Conservation (phyloP, 306 rosid species). For the Biancaea sappan region DNA sequence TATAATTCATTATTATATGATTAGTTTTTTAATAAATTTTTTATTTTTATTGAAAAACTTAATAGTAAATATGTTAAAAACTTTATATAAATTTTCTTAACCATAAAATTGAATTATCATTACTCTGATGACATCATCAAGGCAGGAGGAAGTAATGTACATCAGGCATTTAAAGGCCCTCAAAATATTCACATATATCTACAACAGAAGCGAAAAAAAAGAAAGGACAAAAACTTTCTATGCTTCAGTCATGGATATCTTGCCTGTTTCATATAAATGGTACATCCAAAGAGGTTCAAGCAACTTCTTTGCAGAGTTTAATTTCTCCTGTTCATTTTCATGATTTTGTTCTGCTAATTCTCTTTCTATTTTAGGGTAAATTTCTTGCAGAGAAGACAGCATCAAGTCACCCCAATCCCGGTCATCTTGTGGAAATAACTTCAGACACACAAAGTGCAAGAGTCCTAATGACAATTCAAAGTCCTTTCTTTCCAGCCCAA, state of each 20-base stretch:
- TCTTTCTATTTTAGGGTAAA: conserved; percentile 69
- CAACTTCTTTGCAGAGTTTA: conserved; percentile 53
- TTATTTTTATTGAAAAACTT: no score
- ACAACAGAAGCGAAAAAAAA: background rate
- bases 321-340: conserved; percentile 54
- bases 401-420: conserved; percentile 72
- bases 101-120: no score
- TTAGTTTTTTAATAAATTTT: no score
- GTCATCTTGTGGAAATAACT: conserved; percentile 55
- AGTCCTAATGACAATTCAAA: conserved; percentile 64
- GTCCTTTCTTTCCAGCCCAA: conserved; percentile 65
- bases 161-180: conserved; percentile 14
- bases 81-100: no score
- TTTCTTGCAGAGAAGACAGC: conserved; percentile 67
- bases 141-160: conserved; percentile 26
- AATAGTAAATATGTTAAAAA: no score
- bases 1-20: no score
- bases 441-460: conserved; percentile 64
- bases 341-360: conserved; percentile 50
- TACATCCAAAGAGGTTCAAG: conserved; percentile 88
- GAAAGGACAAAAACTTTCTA: conserved; percentile 31
- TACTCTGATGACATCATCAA: background rate
- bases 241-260: conserved; percentile 56
- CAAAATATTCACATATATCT: background rate
- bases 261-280: conserved; percentile 80